phyloP scores from a whole-genome alignment of 805 yeast species.

The Blastobotrys americana region DNA sequence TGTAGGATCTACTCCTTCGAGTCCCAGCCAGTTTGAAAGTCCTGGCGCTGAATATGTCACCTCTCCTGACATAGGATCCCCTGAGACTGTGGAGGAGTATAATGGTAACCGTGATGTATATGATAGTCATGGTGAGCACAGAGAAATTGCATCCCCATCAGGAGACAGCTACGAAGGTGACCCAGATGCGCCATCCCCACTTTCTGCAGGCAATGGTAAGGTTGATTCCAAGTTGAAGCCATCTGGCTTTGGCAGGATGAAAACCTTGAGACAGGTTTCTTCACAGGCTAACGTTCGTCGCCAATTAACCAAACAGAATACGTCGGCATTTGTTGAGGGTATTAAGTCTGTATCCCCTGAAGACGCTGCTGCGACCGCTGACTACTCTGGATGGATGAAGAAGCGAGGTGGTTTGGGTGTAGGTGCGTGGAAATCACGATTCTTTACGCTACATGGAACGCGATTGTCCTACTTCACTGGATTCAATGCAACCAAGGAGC shows the following conservation, averaged over 20 bases:
- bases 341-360: slow-evolving; percentile 67
- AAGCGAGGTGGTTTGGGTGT: slow-evolving; percentile 79
- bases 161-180: neutral
- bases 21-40: slow-evolving; percentile 3
- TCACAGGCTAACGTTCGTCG: slow-evolving; percentile 36
- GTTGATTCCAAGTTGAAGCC: slow-evolving; percentile 1
- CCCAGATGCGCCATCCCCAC: neutral
- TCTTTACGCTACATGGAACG: slow-evolving; percentile 84
- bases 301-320: slow-evolving; percentile 28
- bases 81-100: neutral
- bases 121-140: neutral
- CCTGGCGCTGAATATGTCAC: neutral
- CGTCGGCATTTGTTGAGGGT: slow-evolving; percentile 59
- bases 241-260: slow-evolving; percentile 27
- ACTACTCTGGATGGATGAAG: slow-evolving; percentile 90
- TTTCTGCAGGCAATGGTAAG: neutral
- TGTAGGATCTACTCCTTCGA: slow-evolving; percentile 4
- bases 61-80: neutral
- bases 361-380: slow-evolving; percentile 70
- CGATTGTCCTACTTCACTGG: slow-evolving; percentile 81
- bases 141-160: neutral
- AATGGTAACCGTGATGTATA: neutral
- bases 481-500: slow-evolving; percentile 72
- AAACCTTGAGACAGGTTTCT: slow-evolving; percentile 47
- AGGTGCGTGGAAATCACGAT: slow-evolving; percentile 88